A percentile compares a stretch with the other conserved stretches of the same genome.
These are phyloP conservation scores for Pseudodiploospora longispora DNA, from an alignment of 2,329 filamentous ascomycete species.

Conservation along the genomic window DNA sequence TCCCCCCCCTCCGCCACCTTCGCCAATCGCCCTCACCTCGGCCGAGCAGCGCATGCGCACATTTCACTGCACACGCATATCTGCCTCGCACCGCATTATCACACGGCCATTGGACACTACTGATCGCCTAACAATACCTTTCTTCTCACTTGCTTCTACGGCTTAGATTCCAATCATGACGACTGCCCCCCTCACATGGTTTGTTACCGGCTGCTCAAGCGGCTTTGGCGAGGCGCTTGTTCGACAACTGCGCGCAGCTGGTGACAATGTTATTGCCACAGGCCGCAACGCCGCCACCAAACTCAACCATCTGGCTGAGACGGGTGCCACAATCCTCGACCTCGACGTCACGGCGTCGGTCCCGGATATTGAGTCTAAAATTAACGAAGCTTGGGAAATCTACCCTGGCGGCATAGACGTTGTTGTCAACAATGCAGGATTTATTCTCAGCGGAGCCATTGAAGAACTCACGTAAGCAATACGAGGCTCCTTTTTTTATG, in stretches of 20 bases:
- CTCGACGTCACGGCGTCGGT: conserved; percentile 11
- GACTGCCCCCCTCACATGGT: conserved; percentile 18
- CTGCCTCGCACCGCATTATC: too few species aligned
- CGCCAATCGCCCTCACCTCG: too few species aligned
- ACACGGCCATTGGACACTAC: too few species aligned
- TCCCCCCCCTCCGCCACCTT: too few species aligned
- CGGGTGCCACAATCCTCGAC: conserved; percentile 13
- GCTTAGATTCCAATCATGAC: not conserved
- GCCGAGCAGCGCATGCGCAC: too few species aligned
- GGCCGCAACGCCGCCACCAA: conserved; percentile 26
- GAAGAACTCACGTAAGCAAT: conserved; percentile 17
- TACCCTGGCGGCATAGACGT: conserved; percentile 25
- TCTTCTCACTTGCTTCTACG: too few species aligned
- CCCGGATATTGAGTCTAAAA: conserved; percentile 7
- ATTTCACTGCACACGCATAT: too few species aligned
- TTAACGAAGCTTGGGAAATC: conserved; percentile 11
- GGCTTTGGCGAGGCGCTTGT: conserved; percentile 32
- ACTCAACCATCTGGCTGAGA: conserved; percentile 24
- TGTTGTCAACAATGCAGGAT: conserved; percentile 32
- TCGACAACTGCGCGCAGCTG: conserved; percentile 26
- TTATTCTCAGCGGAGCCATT: conserved; percentile 15
- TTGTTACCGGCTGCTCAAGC: conserved; percentile 36
- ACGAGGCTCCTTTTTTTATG: not conserved
- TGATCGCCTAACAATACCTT: too few species aligned
- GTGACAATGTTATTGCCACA: conserved; percentile 34